phyloP scores from a whole-genome alignment of 441 rosid species.

The Erodium texanum region DNA sequence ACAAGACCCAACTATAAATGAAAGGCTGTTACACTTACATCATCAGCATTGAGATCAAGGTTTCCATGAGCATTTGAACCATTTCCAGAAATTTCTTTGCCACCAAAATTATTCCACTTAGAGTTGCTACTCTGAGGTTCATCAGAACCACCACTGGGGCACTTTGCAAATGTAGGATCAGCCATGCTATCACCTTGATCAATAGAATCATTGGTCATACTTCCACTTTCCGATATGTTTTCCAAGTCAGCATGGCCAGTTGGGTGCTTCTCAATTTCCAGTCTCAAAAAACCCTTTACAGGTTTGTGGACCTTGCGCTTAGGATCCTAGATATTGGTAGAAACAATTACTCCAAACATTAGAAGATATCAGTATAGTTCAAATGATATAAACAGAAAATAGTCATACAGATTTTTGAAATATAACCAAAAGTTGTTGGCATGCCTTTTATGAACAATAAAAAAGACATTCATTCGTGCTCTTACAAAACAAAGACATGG shows the following conservation, averaged over 20 bases:
- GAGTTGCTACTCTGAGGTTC: conserved; percentile 52
- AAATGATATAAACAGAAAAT: not conserved
- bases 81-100: conserved; percentile 60
- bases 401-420: not conserved
- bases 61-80: conserved; percentile 45
- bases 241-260: conserved; percentile 62
- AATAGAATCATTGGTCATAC: conserved; percentile 73
- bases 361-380: not conserved
- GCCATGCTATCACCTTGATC: conserved; percentile 55
- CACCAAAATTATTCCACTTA: conserved; percentile 46
- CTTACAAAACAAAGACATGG: no score
- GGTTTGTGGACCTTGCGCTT: conserved; percentile 94
- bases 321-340: conserved; percentile 61
- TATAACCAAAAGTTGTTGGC: not conserved
- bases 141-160: conserved; percentile 66
- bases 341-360: conserved; percentile 13
- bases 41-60: conserved; percentile 44
- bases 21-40: conserved; percentile 44
- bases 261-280: conserved; percentile 95
- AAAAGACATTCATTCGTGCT: not conserved
- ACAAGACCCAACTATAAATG: conserved; percentile 5
- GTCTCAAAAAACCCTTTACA: conserved; percentile 77
- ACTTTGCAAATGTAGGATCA: conserved; percentile 49
- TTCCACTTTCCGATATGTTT: conserved; percentile 79
- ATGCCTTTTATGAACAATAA: not conserved